Conservation (phyloP, 345 rosid genomes). For the Citrus hindsii region DNA sequence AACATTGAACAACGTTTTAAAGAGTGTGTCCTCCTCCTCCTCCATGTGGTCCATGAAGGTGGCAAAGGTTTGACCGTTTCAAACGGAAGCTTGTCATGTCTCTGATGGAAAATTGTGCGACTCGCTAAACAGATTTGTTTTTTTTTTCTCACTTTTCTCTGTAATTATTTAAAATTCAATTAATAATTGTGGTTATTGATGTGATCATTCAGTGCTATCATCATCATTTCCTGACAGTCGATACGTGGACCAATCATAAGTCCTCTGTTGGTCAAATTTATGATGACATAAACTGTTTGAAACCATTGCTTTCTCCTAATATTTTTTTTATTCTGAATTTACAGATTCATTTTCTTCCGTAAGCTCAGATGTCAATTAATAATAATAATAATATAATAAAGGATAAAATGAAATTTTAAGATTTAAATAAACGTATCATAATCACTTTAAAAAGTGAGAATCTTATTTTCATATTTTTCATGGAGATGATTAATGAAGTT, state of each 20-base stretch:
- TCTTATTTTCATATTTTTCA: fast-evolving
- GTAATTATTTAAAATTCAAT: not conserved
- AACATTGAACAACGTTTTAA: no score
- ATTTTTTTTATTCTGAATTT: not conserved
- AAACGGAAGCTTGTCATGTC: slow-evolving; percentile 11
- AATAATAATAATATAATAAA: no score
- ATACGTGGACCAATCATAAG: slow-evolving; percentile 11
- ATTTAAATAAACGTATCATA: no score
- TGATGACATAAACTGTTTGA: not conserved
- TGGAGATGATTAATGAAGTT: fast-evolving
- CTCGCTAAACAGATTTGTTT: not conserved
- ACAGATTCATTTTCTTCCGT: not conserved
- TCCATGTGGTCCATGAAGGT: not conserved
- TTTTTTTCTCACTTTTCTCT: not conserved
- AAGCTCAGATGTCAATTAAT: no score
- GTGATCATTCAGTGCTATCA: not conserved
- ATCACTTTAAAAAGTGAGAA: fast-evolving
- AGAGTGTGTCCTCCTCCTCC: not conserved
- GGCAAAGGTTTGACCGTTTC: slow-evolving; percentile 19
- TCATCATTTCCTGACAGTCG: not conserved
- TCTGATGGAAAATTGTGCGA: slow-evolving; percentile 4
- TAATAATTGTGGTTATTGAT: not conserved
- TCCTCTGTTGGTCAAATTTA: not conserved
- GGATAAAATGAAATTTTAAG: no score
- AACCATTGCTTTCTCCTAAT: not conserved